Conservation (phyloP, 2,329 filamentous ascomycete species). For the Botrytis porri region DNA sequence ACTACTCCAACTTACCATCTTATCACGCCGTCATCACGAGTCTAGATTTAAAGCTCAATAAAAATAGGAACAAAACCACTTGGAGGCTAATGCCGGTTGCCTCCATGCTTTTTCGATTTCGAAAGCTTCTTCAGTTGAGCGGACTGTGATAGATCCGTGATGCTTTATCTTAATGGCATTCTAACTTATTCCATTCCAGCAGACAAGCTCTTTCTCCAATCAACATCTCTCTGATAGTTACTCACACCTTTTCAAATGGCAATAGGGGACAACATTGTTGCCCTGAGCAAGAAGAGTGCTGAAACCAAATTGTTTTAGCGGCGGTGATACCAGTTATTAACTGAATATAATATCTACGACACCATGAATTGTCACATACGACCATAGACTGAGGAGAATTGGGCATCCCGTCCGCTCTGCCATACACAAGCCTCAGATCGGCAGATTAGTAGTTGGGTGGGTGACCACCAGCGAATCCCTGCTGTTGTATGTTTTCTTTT, state of each 20-base stretch:
- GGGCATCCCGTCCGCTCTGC: conserved; percentile 14
- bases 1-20: neutral
- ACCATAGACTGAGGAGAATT: no score
- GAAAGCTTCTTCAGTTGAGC: neutral
- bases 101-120: neutral
- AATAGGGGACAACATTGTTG: neutral
- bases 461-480: conserved; percentile 7
- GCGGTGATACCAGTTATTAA: neutral
- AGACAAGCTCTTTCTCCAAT: no score
- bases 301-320: neutral
- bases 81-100: neutral
- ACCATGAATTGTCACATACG: fast-evolving
- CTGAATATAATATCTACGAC: neutral
- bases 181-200: no score
- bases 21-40: no score
- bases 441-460: conserved; percentile 14
- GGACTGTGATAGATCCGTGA: neutral
- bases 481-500: conserved; percentile 4
- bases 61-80: neutral
- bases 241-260: no score
- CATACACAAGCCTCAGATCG: conserved; percentile 9
- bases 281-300: neutral
- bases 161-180: no score
- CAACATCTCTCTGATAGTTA: no score
- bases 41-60: neutral